Percentiles rank a stretch among this genome's conserved stretches.
These are phyloP conservation scores for Xerophyta viscosa DNA, from an alignment of 106 monocot genomes.

Conservation along the genomic window DNA sequence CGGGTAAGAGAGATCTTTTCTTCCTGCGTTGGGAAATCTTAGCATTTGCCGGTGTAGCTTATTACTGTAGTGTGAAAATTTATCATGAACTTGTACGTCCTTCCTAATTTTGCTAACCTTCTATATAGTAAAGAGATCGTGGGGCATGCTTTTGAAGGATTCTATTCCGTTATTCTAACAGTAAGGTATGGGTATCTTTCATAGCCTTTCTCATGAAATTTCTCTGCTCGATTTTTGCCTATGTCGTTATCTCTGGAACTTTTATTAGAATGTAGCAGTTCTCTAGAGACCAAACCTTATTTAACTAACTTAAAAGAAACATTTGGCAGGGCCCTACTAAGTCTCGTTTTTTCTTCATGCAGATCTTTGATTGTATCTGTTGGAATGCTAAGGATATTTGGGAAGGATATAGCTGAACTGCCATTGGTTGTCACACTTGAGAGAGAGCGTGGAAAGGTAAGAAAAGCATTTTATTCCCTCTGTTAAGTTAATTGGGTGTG, in stretches of 20 bases:
- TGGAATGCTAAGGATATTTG: slow-evolving; percentile 54
- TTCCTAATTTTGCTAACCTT: slow-evolving; percentile 3
- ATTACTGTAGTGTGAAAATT: not conserved
- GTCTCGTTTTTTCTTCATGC: slow-evolving; percentile 9
- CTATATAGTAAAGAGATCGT: slow-evolving; percentile 34
- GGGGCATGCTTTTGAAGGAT: slow-evolving; percentile 34
- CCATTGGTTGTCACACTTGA: slow-evolving; percentile 48
- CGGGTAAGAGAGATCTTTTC: slow-evolving; percentile 27
- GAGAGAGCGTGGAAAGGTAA: slow-evolving; percentile 42
- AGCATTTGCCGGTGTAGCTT: not conserved
- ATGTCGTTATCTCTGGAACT: not conserved
- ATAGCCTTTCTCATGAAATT: not conserved
- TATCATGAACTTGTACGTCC: no score
- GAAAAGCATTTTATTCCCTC: no score
- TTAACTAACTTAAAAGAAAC: not conserved
- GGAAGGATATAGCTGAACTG: slow-evolving; percentile 46
- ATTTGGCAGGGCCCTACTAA: not conserved
- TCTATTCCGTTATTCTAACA: slow-evolving; percentile 39
- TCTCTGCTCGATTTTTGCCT: not conserved
- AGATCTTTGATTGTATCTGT: slow-evolving; percentile 50
- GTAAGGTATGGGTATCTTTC: slow-evolving; percentile 25
- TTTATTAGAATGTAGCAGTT: no score
- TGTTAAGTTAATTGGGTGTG: no score
- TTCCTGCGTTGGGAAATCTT: not conserved
- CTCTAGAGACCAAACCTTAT: no score